Base-by-base conservation (phyloP, 768 basidiomycete species). In the Mycena capillaripes region DNA sequence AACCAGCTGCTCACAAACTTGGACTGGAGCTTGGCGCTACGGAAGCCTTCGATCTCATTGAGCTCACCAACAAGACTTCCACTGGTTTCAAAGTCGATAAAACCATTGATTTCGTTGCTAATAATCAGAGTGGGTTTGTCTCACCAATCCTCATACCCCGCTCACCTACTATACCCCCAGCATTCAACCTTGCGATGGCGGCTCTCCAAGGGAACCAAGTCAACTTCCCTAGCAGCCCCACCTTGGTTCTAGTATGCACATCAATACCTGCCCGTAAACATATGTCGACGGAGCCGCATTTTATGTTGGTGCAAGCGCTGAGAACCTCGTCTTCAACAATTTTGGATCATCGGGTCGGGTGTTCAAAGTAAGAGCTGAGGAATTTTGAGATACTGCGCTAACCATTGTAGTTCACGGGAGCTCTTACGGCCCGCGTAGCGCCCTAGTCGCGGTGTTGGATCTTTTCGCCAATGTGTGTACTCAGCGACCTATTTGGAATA, bases 61-160 rank as follows among this genome's bases (percentile, higher is more conserved):
- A 77, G 29, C 70, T 79, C 14, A 69, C 64, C 6, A 48, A 60
- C 21, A 57, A 46, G 36, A 72, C 63, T 4, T 25, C 53, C 8
- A 50, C 48, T 6, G 66, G 61, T 19, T 72, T 79, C 66, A 69
- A 69, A 2, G 76, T 77, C 5, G 72, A 77, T 56, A 63, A 69
- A 12, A 75, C 75, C 19, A 71, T 79, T 17, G 76, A 79, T 63
- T 79, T 77, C 48, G 67, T 76, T 14, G 68, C 62, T 1, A 74
- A 55, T 40, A 48, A 25, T 30, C 75, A 77, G 32, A 72, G 78
- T 77, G 46, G 8, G 74, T 68, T 32, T 42, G 42, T 42, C 17
- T 42, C 42, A 4, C 17, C 17, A 17, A 4, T 4, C 16, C 9
- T 42, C 4, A 42, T 42, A n/a, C 16, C 9, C 10, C 42, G 17